Conservation (phyloP, 202 grass and related monocot species). For the Dendrocalamus latiflorus region DNA sequence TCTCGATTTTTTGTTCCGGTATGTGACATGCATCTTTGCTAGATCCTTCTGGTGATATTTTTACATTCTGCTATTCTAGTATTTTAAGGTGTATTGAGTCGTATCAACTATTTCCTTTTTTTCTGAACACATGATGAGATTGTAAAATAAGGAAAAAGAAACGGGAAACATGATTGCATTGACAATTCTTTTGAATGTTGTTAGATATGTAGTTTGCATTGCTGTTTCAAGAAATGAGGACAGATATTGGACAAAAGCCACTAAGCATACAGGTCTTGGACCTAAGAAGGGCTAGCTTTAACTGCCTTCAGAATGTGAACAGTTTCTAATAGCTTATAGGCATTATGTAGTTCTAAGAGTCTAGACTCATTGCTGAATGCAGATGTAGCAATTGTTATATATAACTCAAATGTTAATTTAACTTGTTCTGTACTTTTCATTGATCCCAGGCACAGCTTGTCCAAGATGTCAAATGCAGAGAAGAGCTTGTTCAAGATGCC, state of each 20-base stretch:
- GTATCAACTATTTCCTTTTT: not conserved
- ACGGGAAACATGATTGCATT: not conserved
- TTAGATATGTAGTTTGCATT: not conserved
- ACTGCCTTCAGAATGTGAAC: not conserved
- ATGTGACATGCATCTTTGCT: not conserved
- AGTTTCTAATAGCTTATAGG: not conserved
- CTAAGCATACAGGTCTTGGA: not conserved
- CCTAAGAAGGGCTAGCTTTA: not conserved
- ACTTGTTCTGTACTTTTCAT: not conserved
- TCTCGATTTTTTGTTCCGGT: not conserved
- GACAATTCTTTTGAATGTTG: not conserved
- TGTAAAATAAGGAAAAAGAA: not conserved
- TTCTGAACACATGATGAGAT: not conserved
- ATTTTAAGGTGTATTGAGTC: not conserved
- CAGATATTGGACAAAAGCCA: not conserved
- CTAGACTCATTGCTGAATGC: not conserved
- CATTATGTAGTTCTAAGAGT: not conserved
- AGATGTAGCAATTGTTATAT: not conserved
- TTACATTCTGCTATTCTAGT: not conserved
- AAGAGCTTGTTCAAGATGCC: constrained; percentile 21
- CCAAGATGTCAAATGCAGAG: constrained; percentile 37
- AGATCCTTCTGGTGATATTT: not conserved
- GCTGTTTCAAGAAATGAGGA: not conserved
- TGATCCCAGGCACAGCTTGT: constrained; percentile 6
- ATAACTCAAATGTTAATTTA: not conserved